Evolutionary conservation across 352 stramenopile species (phyloP).

Genomic region (Globisporangium radiosum): DNA sequence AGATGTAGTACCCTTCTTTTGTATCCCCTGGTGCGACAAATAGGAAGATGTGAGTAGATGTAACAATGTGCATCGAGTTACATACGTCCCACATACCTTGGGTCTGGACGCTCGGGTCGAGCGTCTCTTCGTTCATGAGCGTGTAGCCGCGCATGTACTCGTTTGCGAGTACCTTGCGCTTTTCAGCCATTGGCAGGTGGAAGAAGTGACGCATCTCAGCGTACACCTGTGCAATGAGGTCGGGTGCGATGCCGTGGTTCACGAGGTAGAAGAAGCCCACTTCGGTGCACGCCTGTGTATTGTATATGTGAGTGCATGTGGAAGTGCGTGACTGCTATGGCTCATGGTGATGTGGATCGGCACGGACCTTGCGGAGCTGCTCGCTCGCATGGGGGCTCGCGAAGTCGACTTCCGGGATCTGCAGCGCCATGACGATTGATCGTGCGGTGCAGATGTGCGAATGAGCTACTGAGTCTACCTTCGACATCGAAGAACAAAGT

Average conservation of each 20-base stretch:
- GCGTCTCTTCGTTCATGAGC: constrained; percentile 65
- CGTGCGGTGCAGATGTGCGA: neutral
- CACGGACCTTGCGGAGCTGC: constrained; percentile 27
- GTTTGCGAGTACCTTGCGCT: constrained; percentile 57
- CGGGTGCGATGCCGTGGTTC: constrained; percentile 32
- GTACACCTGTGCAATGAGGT: constrained; percentile 42
- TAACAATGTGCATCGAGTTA: too few relatives aligned
- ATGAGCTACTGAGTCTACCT: neutral
- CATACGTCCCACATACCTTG: constrained; percentile 5
- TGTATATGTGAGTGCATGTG: neutral
- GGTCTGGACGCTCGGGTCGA: constrained; percentile 48
- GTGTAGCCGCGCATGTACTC: constrained; percentile 73
- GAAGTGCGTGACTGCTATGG: too few relatives aligned
- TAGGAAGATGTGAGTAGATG: too few relatives aligned
- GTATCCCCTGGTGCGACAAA: constrained; percentile 33
- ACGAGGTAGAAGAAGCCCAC: constrained; percentile 73
- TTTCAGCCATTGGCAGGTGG: constrained; percentile 33
- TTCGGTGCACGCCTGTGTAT: constrained; percentile 31
- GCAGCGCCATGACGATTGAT: constrained; percentile 9
- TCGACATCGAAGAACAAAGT: too few relatives aligned
- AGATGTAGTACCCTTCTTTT: constrained; percentile 78
- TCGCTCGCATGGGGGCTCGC: constrained; percentile 27
- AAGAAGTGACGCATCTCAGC: constrained; percentile 61
- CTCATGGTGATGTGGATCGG: neutral
- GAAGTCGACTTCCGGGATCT: constrained; percentile 55